Evolutionary conservation across 371 early-diverging fungal species (phyloP), one percentile per base, ranked within the genome.

Genomic region (Dichotomocladium elegans): DNA sequence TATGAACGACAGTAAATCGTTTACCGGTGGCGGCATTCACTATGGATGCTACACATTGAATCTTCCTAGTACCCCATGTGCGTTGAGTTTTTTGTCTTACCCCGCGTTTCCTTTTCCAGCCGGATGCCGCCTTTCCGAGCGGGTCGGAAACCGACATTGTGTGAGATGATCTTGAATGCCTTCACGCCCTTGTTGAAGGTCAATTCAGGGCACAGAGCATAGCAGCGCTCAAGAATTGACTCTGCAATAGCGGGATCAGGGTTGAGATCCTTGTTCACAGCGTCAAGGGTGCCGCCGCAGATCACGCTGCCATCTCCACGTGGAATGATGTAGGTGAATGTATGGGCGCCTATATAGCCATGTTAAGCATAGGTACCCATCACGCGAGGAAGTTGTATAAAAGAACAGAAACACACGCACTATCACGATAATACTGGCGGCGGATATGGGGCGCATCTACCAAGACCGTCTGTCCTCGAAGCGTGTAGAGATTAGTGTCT

Each of bases 251-350:
- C 57, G 17, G 55, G 53, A 55, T 76, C 70, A 9, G 70, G 60
- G 22, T 49, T 49, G n/a, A 65, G 60, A 12, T 56, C 42, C 19
- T 51, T 53, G 42, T 76, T 72, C 8, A 30, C 60, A 12, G 51
- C 46, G 51, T 72, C 70, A 34, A 70, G 51, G 19, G 72, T 68
- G 22, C 70, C 70, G 33, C 93, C 93, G 10, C 91, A 76, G 29
- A 91, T 79, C n/a, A 90, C 89, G 27, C 77, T 77, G 1, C 91
- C 92, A 59, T 88, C 86, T 10, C 78, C 72, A 14, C 91, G 77
- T 11, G 93, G 92, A 54, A 93, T 93, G 22, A 93, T 76, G 65
- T 93, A 93, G 22, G 86, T 83, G 50, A 81, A 64, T n/a, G 64
- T 49, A 35, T 49, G 37, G 11, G 47, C 33, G 29, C 48, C 69